Percentiles rank a stretch among this genome's conserved stretches.
Evolutionary conservation across 1,139 yeast species (phyloP).

Genomic region (Saccharomyces pastorianus): DNA sequence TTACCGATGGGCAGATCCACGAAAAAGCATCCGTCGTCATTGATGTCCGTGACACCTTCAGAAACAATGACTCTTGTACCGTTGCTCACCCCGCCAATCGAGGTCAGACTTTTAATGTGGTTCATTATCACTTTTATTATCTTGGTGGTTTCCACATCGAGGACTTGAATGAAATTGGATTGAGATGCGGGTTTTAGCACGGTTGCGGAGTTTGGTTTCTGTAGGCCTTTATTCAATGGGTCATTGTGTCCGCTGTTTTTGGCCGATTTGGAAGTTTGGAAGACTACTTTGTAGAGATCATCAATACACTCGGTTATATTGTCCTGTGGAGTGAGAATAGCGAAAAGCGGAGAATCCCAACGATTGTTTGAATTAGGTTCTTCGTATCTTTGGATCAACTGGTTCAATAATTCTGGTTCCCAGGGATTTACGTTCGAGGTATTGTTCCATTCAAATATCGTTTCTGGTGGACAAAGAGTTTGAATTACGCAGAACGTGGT

Average conservation of each 20-base stretch:
- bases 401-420: constrained; percentile 61
- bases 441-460: constrained; percentile 46
- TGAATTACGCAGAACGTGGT: constrained; percentile 83
- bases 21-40: constrained; percentile 33
- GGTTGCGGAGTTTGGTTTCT: constrained; percentile 70
- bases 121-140: constrained; percentile 22
- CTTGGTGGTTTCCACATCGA: constrained; percentile 55
- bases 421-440: constrained; percentile 39
- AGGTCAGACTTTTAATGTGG: constrained; percentile 16
- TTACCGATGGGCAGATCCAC: constrained; percentile 58
- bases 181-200: constrained; percentile 63
- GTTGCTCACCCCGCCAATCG: constrained; percentile 18
- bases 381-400: constrained; percentile 77
- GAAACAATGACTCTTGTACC: constrained; percentile 27
- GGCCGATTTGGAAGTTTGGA: constrained; percentile 29
- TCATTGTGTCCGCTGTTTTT: constrained; percentile 39
- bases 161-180: constrained; percentile 66
- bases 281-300: constrained; percentile 65
- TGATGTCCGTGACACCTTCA: constrained; percentile 30
- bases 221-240: constrained; percentile 13
- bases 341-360: constrained; percentile 82
- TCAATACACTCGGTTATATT: constrained; percentile 32
- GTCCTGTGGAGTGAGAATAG: not conserved
- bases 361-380: constrained; percentile 82
- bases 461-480: constrained; percentile 57